A percentile compares a stretch with the other conserved stretches of the same genome.
Conservation (phyloP, 345 rosid genomes). For the Arabidopsis arenosa region DNA sequence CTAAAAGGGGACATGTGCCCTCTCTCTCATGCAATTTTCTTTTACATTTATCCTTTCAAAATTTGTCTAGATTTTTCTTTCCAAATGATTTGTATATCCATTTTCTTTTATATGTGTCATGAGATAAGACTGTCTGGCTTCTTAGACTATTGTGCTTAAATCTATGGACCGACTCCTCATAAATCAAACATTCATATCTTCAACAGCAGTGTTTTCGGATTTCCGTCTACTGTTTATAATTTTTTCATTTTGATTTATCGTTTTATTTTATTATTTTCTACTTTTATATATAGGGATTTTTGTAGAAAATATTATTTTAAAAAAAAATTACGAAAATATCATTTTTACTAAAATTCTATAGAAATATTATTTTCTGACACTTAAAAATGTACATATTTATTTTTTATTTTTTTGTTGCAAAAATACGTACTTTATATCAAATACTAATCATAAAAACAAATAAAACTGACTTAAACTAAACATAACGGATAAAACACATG, state of each 20-base stretch:
- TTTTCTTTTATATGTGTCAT: constrained; percentile 27
- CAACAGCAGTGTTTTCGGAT: constrained; percentile 42
- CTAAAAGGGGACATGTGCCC: constrained; percentile 51
- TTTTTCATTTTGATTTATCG: constrained; percentile 1
- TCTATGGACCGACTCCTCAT: constrained; percentile 41
- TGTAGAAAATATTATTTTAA: too few species aligned
- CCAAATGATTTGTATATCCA: constrained; percentile 30
- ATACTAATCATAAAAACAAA: too few species aligned
- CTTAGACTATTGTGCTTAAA: constrained; percentile 38
- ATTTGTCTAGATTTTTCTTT: constrained; percentile 11
- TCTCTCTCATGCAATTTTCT: constrained; percentile 45
- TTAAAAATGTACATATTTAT: too few species aligned
- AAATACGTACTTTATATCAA: too few species aligned
- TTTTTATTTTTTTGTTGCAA: too few species aligned
- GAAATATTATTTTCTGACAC: too few species aligned
- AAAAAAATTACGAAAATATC: too few species aligned
- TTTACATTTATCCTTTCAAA: constrained; percentile 36
- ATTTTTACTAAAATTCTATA: too few species aligned
- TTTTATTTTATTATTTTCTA: background rate
- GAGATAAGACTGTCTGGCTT: constrained; percentile 39
- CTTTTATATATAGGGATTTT: too few species aligned
- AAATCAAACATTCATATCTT: constrained; percentile 45
- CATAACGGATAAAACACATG: too few species aligned
- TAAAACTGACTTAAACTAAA: too few species aligned
- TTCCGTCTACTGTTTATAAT: constrained; percentile 29